phyloP scores from a whole-genome alignment of 495 filamentous ascomycete genomes.

The Aspergillus affinis region DNA sequence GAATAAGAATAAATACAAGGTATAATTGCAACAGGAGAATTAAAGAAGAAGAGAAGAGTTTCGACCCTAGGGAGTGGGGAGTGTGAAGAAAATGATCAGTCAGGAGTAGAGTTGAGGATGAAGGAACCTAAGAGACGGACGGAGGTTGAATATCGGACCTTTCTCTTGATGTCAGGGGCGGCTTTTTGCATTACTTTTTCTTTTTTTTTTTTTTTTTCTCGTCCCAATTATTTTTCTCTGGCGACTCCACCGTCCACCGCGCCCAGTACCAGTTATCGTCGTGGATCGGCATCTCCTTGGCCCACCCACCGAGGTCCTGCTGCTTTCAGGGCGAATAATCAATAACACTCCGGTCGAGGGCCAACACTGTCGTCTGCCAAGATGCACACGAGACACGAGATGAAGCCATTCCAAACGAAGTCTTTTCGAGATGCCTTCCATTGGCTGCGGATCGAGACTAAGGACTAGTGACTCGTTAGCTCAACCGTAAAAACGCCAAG shows the following conservation, averaged over 20 bases:
- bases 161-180: not conserved
- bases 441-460: not conserved
- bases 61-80: not conserved
- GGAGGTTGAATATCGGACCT: not conserved
- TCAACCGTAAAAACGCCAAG: too few species aligned
- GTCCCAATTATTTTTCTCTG: not conserved
- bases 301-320: not conserved
- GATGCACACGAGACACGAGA: not conserved
- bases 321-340: not conserved
- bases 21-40: not conserved
- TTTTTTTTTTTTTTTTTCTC: not conserved
- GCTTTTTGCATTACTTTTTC: not conserved
- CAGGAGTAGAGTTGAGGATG: not conserved
- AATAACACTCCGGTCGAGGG: not conserved
- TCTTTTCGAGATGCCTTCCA: not conserved
- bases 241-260: not conserved
- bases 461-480: too few species aligned
- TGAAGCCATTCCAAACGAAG: not conserved
- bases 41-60: not conserved
- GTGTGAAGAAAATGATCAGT: not conserved
- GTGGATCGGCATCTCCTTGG: not conserved
- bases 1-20: not conserved
- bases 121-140: not conserved
- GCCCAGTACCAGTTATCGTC: conserved; percentile 2
- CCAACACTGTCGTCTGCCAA: not conserved